Percentiles rank a stretch among this genome's conserved stretches.
Conservation (phyloP, 331 rosid species). For the Quercus tomentella region DNA sequence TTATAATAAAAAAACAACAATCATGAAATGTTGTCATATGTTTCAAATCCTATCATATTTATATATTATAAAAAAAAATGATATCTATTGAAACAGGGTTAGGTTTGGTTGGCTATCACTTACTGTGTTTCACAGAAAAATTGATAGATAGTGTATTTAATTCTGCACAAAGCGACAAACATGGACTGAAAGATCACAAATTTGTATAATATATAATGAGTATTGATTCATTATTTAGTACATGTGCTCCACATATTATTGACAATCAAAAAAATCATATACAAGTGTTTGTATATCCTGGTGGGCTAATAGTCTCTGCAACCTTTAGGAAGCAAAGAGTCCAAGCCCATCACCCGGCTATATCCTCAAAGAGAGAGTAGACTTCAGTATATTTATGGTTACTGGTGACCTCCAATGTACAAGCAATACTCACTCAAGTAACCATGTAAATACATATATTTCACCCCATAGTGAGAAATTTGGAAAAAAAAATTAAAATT, state of each 20-base stretch:
- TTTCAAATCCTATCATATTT: too few relatives aligned
- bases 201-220: neutral
- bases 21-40: too few relatives aligned
- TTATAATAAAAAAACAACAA: too few relatives aligned
- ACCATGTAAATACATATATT: conserved; percentile 20
- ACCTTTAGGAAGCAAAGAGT: neutral
- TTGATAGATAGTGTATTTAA: neutral
- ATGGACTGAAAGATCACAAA: neutral
- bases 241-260: neutral
- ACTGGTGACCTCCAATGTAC: conserved; percentile 66
- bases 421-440: conserved; percentile 65
- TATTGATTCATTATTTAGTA: conserved; percentile 12
- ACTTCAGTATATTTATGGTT: conserved; percentile 29
- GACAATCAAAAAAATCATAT: conserved; percentile 7
- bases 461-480: conserved; percentile 14
- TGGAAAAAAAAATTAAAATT: neutral
- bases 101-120: neutral
- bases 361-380: neutral
- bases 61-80: neutral
- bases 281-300: conserved; percentile 9
- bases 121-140: neutral
- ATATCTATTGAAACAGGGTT: neutral
- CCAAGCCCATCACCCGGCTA: neutral
- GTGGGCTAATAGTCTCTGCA: neutral
- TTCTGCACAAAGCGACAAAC: neutral